Conservation (phyloP, 2,329 filamentous ascomycete genomes). For the Myrmaecium sp. region DNA sequence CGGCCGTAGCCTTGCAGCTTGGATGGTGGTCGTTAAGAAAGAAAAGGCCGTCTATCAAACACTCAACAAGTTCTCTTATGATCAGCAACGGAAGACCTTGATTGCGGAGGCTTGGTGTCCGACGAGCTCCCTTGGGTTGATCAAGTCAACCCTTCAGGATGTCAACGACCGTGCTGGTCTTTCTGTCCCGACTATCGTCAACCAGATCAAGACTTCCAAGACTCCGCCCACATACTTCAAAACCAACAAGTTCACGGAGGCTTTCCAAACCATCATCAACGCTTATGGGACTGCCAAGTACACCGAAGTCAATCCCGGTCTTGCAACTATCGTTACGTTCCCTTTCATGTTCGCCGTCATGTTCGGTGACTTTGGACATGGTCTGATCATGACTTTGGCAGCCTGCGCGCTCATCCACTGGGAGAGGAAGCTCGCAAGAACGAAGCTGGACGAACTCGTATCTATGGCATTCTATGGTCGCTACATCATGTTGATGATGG, state of each 20-base stretch:
- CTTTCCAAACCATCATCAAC: conserved; percentile 97
- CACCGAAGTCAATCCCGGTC: conserved; percentile 86
- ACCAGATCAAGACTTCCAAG: conserved; percentile 93
- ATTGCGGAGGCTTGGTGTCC: conserved; percentile 98
- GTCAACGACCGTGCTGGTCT: conserved; percentile 91
- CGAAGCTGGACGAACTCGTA: conserved; percentile 93
- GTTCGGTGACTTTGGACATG: conserved; percentile 97
- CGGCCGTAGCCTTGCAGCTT: conserved; percentile 76
- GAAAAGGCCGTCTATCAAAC: conserved; percentile 97
- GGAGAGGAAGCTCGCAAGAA: conserved; percentile 63
- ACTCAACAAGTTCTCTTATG: conserved; percentile 91
- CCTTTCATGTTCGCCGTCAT: conserved; percentile 99
- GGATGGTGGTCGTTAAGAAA: conserved; percentile 96
- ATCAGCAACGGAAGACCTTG: conserved; percentile 83
- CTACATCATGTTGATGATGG: conserved; percentile 98
- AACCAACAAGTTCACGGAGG: conserved; percentile 96
- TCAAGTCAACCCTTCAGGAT: conserved; percentile 86
- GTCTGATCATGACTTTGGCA: conserved; percentile 69
- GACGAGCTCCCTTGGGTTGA: conserved; percentile 72
- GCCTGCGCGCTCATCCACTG: conserved; percentile 90
- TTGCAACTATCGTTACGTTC: conserved; percentile 93
- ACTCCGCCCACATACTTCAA: conserved; percentile 94
- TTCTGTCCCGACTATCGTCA: conserved; percentile 96
- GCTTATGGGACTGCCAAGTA: conserved; percentile 97
- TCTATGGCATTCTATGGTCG: conserved; percentile 98